Percentiles rank a stretch among this genome's conserved stretches.
phyloP scores from a whole-genome alignment of 345 rosid genomes.

The Triadica sebifera region DNA sequence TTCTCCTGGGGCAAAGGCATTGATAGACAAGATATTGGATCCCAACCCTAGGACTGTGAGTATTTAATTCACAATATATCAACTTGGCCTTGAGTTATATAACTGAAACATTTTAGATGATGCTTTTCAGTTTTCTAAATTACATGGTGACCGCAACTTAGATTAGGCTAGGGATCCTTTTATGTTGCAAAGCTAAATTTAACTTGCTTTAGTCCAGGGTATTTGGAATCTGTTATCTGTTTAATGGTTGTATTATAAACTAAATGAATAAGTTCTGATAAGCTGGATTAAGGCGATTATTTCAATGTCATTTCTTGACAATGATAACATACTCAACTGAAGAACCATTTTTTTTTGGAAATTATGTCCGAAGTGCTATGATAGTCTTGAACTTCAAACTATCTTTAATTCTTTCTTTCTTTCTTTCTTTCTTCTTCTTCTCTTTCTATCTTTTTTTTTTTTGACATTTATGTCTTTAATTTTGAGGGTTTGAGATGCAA shows the following conservation, averaged over 20 bases:
- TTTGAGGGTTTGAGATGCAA: neutral
- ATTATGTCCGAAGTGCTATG: neutral
- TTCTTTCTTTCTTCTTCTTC: too few species aligned
- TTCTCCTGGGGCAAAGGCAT: constrained; percentile 59
- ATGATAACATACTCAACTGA: neutral
- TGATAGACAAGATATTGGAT: constrained; percentile 71
- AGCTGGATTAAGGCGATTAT: neutral
- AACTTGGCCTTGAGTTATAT: neutral
- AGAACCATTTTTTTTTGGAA: neutral
- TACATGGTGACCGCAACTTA: neutral
- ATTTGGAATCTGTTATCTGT: neutral
- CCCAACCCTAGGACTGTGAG: constrained; percentile 84
- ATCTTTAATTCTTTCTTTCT: too few species aligned
- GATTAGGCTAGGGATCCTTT: neutral
- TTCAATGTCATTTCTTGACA: neutral
- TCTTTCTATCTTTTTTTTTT: too few species aligned
- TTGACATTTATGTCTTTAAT: neutral
- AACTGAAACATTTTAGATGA: neutral
- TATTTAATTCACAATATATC: constrained; percentile 26
- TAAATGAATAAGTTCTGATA: neutral
- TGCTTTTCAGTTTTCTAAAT: neutral
- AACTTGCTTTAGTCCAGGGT: neutral
- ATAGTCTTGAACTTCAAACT: neutral
- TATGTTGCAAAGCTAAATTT: neutral
- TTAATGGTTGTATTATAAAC: neutral